Conservation (phyloP, 345 rosid genomes). For the Hevea brasiliensis region DNA sequence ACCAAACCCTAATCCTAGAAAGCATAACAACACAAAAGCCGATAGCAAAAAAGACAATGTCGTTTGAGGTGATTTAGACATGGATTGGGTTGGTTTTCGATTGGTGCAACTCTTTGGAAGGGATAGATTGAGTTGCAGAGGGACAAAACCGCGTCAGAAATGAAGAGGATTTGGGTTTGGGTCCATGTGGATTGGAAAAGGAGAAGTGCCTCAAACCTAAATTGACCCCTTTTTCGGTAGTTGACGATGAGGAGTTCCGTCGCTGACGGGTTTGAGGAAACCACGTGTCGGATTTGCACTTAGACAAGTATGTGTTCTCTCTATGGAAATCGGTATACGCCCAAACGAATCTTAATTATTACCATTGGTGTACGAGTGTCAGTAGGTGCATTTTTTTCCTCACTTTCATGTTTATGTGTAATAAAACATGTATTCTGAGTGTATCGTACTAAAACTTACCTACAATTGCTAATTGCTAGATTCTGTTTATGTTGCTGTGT, state of each 20-base stretch:
- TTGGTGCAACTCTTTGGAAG: neutral
- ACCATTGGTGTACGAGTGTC: no score
- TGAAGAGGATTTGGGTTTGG: neutral
- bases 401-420: no score
- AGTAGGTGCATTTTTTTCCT: no score
- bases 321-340: no score
- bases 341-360: no score
- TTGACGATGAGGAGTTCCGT: slow-evolving; percentile 2
- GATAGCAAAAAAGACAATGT: neutral
- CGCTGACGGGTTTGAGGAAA: neutral
- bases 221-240: slow-evolving; percentile 5
- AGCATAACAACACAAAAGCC: neutral
- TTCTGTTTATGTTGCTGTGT: no score
- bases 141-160: neutral
- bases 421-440: no score
- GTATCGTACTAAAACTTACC: no score
- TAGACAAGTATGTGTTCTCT: neutral
- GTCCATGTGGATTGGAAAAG: neutral
- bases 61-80: slow-evolving; percentile 7
- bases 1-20: slow-evolving; percentile 26
- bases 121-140: neutral
- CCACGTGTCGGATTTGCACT: neutral
- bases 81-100: neutral
- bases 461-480: no score
- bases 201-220: neutral